Evolutionary conservation across 1,284 basidiomycete species (phyloP), one percentile per base, ranked within the genome.

Genomic region (Rhodotorula sp.): DNA sequence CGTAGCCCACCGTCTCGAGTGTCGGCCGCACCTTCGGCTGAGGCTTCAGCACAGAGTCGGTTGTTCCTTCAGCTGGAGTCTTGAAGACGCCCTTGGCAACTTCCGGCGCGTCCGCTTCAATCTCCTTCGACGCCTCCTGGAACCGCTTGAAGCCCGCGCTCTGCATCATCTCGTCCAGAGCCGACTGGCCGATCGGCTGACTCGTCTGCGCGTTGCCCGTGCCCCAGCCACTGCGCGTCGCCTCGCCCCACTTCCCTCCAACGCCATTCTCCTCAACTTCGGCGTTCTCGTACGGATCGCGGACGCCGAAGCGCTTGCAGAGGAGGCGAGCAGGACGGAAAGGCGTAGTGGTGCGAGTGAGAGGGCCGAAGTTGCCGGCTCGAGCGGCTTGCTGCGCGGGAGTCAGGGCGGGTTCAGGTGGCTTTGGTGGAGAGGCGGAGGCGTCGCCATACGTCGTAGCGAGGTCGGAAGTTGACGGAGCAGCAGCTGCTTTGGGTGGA

Each of bases 281-380:
- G n/a, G 28, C 60, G 10, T 77, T 82, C 0, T 86, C 86, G 73
- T 88, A 86, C 4, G 88, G 94, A 78, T 94, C 91, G 74, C 89
- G 89, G 48, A 97, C 89, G 1, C 91, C 90, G 79, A 98, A 96
- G n/a, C 95, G 86, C 80, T 94, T 96, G 81, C 93, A 97, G 24
- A 99, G 82, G 64, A 98, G 81, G 69, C 85, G 85, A 28, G 86
- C 86, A 0, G 95, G 95, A 75, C 87, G 87, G 88, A 92, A 98
- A 0, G 22, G 6, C 1, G 85, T 79, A 69, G 83, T 85, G 37
- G 85, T 83, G 68, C 90, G 88, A 50, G 94, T 97, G 77, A 94
- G 81, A 18, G 85, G 83, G 1, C 95, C 95, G 78, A 89, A 96
- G 88, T 94, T 91, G 30, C 92, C 92, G 78, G 89, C 80, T 37